Conservation (phyloP, 1,284 basidiomycete species). For the Heliocybe sulcata region DNA sequence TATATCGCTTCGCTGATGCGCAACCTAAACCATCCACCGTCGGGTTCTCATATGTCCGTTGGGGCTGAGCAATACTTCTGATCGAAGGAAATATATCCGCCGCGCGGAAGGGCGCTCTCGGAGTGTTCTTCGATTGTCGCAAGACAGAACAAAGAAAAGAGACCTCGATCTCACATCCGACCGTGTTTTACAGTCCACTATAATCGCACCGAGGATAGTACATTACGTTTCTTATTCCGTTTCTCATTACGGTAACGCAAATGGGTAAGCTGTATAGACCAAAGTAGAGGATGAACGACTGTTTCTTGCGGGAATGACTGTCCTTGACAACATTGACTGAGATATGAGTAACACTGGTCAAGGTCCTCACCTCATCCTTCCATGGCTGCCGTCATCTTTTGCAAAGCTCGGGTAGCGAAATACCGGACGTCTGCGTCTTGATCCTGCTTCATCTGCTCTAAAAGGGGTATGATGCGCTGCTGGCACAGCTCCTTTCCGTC, state of each 20-base stretch:
- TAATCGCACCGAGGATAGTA: background rate
- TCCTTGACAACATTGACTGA: too few species aligned
- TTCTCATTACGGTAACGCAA: background rate
- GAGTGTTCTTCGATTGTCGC: too few species aligned
- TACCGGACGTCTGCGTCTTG: conserved; percentile 94
- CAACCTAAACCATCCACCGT: too few species aligned
- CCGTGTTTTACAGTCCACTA: background rate
- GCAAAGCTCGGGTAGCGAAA: conserved; percentile 67
- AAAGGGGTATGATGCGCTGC: conserved; percentile 71
- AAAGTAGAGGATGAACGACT: background rate
- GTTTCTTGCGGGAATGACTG: too few species aligned
- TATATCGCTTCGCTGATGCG: too few species aligned
- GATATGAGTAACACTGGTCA: too few species aligned
- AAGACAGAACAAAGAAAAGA: too few species aligned
- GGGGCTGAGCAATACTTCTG: too few species aligned
- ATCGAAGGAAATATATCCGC: too few species aligned
- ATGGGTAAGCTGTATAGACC: background rate
- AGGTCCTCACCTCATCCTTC: conserved; percentile 8
- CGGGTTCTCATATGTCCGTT: too few species aligned
- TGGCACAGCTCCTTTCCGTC: conserved; percentile 75
- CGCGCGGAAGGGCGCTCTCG: too few species aligned
- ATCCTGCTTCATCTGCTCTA: conserved; percentile 89
- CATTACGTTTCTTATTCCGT: background rate
- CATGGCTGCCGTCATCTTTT: conserved; percentile 35
- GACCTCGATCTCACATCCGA: too few species aligned